These are phyloP conservation scores for Amanita thiersii DNA, from an alignment of 768 basidiomycete species.

Conservation along the genomic window DNA sequence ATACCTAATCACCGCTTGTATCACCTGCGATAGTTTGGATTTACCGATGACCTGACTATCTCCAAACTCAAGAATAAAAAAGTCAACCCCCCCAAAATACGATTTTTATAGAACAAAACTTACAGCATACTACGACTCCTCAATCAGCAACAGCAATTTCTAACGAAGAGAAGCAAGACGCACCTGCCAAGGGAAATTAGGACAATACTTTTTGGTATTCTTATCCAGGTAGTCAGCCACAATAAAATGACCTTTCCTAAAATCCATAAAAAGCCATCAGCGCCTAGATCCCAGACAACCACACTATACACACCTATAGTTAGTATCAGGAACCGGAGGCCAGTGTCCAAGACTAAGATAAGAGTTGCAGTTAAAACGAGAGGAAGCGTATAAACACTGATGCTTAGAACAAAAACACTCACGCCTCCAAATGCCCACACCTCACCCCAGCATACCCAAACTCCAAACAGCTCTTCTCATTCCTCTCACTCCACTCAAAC, in stretches of 20 bases:
- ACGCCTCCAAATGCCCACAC: constrained; percentile 66
- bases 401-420: constrained; percentile 19
- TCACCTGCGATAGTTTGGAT: constrained; percentile 58
- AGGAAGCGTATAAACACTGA: neutral
- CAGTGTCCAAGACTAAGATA: constrained; percentile 51
- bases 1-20: constrained; percentile 69
- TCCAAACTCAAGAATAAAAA: constrained; percentile 48
- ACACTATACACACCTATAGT: constrained; percentile 54
- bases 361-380: constrained; percentile 1
- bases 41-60: constrained; percentile 66
- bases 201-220: constrained; percentile 50
- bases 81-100: constrained; percentile 3
- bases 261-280: constrained; percentile 12
- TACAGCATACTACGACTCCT: constrained; percentile 53
- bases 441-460: constrained; percentile 80
- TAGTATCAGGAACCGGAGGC: constrained; percentile 69
- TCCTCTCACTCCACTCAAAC: constrained; percentile 72
- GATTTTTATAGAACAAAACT: constrained; percentile 16
- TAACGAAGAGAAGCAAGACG: constrained; percentile 17
- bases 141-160: neutral
- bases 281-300: neutral
- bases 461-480: constrained; percentile 59
- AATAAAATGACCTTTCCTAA: constrained; percentile 67
- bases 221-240: constrained; percentile 64
- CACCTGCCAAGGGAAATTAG: constrained; percentile 70